Base-by-base conservation (phyloP, 2,329 filamentous ascomycete genomes). In the Purpureocillium lavendulum region DNA sequence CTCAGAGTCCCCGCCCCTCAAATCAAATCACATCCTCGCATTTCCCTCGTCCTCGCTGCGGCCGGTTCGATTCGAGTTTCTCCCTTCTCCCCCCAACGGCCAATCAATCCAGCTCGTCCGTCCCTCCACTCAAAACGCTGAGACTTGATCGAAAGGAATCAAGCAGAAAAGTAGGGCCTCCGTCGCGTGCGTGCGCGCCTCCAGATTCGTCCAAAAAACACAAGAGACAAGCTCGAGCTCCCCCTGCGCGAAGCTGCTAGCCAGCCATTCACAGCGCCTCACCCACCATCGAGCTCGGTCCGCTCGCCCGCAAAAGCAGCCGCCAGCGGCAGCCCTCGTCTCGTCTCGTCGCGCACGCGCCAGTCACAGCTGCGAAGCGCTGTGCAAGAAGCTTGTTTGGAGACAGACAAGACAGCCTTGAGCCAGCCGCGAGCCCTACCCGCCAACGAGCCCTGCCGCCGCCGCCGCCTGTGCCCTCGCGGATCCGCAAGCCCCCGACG, bases 11-110 rank as follows among this genome's bases (percentile, higher is more conserved):
- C 55, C 53, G 57, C 55, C 65, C 64, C 64, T 45, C 43, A 44
- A 47, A 49, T 71, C 70, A 71, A 71, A 71, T 72, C 69, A 72
- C 57, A 60, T 67, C 60, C 59, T 64, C 58, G 59, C 58, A 67
- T 65, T 58, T 45, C 44, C 50, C 51, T 66, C 64, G 60, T 62
- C 60, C 57, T 60, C 56, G 21, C 21, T 26, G 21, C 21, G 21
- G 21, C 21, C 21, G 21, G 21, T 57, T 52, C 49, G 41, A 49
- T 31, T 30, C 29, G n/a, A 45, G 48, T 50, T 52, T 63, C 59
- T 57, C 21, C 21, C 56, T 58, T 62, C 37, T 39, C 38, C 35
- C 10, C 33, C 13, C 40, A 60, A 67, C 62, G 63, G 64, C 68
- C 69, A 71, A 71, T 72, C 69, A 69, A 55, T 57, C 53, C 57